Base-by-base conservation (phyloP, 1,284 basidiomycete species). In the Anthracocystis setariae region DNA sequence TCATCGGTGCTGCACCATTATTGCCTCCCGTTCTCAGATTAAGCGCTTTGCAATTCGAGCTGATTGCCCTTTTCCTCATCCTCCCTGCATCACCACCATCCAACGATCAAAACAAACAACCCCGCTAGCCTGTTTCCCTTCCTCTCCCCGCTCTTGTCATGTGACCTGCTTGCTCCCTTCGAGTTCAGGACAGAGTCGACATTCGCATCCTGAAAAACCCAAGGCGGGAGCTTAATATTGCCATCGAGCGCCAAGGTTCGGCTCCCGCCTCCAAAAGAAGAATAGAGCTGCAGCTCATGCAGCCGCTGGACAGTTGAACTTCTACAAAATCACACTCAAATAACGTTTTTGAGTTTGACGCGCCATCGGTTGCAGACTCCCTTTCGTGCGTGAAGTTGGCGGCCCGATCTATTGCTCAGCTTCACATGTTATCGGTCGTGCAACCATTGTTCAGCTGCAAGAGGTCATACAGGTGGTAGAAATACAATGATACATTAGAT, bases 81-180 rank as follows among this genome's bases (percentile, higher is more conserved):
- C 32, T 37, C 32, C 32, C 35, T 46, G n/a, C 32, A 46, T 46
- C 39, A 20, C 13, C 38, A 18, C 44, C 24, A 18, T 24, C n/a
- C 5, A 45, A 37, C 25, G 55, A 50, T 57, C 55, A 50, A 57
- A 57, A 57, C 47, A 57, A 57, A 57, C 55, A 49, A 57, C 45
- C 12, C 25, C 18, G 8, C 38, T 5, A 20, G 9, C 20, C 10
- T 10, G 7, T 8, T 47, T 9, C 46, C 13, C 15, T 20, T n/a
- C 32, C 35, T 21, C 21, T 42, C 3, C 40, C 21, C 20, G 4
- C 18, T 39, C 38, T 20, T 20, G n/a, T n/a, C 38, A n/a, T 20
- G 38, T 39, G 38, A n/a, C 38, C 18, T 20, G 38, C 38, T 39
- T 20, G 38, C 38, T 39, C 17, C 18, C 15, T 8, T 20, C 17